Conservation (phyloP, 345 rosid genomes). For the Bruguiera parviflora region DNA sequence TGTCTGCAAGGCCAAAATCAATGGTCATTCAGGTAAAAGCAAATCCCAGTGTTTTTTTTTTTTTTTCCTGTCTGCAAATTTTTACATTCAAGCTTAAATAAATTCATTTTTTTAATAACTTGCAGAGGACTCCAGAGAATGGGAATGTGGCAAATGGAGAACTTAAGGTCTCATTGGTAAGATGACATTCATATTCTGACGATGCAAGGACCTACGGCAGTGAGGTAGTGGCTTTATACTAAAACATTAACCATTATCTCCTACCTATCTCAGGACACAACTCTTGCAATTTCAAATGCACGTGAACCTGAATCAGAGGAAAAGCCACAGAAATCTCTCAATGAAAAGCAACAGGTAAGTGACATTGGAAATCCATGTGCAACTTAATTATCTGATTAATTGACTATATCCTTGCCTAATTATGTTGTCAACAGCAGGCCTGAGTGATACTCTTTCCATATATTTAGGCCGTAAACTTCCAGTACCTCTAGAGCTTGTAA, state of each 20-base stretch:
- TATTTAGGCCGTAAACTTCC: neutral
- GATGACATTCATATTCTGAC: constrained; percentile 13
- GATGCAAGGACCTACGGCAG: neutral
- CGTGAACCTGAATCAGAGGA: constrained; percentile 98
- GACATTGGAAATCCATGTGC: constrained; percentile 8
- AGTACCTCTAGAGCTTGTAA: constrained; percentile 1
- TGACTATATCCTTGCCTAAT: neutral
- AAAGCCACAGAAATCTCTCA: constrained; percentile 90
- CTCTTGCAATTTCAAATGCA: constrained; percentile 44
- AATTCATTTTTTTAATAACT: constrained; percentile 27
- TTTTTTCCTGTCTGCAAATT: constrained; percentile 6
- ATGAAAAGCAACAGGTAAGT: constrained; percentile 94
- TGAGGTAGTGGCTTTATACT: constrained; percentile 8
- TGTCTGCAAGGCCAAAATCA: constrained; percentile 65
- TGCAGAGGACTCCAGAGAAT: constrained; percentile 90
- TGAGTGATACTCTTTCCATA: too few species aligned
- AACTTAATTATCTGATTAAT: neutral
- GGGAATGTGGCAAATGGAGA: constrained; percentile 71
- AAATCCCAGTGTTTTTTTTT: neutral
- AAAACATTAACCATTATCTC: constrained; percentile 15
- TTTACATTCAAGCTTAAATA: constrained; percentile 16
- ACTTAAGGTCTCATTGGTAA: constrained; percentile 56
- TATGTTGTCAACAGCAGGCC: too few species aligned
- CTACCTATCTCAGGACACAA: constrained; percentile 50
- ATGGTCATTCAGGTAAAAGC: constrained; percentile 62